Evolutionary conservation across 441 rosid genomes (phyloP).

Genomic region (Cnidoscolus chayamansa): DNA sequence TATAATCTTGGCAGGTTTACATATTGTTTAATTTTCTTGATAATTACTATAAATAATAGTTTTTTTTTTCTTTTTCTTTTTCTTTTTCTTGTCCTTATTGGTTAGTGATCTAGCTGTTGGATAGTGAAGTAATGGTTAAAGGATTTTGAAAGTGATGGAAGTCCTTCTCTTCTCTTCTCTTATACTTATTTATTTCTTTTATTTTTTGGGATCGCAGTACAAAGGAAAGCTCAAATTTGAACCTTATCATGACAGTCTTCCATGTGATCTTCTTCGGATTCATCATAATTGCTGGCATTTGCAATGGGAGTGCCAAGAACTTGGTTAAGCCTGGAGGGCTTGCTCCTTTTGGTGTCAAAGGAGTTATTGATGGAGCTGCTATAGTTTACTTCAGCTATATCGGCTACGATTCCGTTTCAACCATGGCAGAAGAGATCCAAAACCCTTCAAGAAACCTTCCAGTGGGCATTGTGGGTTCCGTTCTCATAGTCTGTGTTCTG

Average conservation of each 20-base stretch:
- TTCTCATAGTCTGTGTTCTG: constrained; percentile 58
- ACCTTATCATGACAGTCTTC: constrained; percentile 74
- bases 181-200: background rate
- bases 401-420: constrained; percentile 88
- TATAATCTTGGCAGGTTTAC: background rate
- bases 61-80: too few relatives aligned
- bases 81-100: background rate
- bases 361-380: constrained; percentile 82
- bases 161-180: background rate
- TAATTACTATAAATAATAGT: background rate
- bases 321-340: constrained; percentile 72
- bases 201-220: constrained; percentile 51
- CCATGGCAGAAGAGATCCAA: constrained; percentile 91
- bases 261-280: constrained; percentile 80
- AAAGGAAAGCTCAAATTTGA: constrained; percentile 81
- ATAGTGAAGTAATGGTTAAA: background rate
- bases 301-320: constrained; percentile 53
- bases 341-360: constrained; percentile 70
- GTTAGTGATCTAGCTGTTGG: background rate
- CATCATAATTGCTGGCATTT: constrained; percentile 64
- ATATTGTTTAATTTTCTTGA: background rate
- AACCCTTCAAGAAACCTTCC: constrained; percentile 79
- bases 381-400: constrained; percentile 82
- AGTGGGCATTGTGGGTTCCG: constrained; percentile 75
- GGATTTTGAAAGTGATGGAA: constrained; percentile 36